These are phyloP conservation scores for Selenicereus undatus DNA, from an alignment of 148 eudicot genomes.

Conservation along the genomic window DNA sequence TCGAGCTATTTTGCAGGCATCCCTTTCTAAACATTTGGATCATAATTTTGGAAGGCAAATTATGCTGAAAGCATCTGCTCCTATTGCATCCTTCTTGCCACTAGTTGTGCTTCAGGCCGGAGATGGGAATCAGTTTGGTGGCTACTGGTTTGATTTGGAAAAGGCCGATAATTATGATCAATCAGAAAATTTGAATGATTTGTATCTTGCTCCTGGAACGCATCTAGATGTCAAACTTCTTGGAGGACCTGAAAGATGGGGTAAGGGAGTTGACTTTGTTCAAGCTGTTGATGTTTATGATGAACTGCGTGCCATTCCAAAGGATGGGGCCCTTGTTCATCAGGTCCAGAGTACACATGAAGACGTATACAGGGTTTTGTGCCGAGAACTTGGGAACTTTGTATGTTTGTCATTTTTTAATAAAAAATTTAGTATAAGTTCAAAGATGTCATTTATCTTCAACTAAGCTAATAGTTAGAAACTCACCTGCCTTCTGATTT, in stretches of 20 bases:
- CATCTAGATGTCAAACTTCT: conserved; percentile 56
- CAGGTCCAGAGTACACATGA: conserved; percentile 33
- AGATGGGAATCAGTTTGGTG: conserved; percentile 91
- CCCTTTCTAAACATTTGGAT: conserved; percentile 47
- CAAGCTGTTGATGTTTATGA: conserved; percentile 46
- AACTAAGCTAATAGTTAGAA: background rate
- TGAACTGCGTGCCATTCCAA: conserved; percentile 30
- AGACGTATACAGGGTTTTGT: conserved; percentile 49
- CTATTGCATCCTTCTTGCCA: conserved; percentile 62
- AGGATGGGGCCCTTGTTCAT: conserved; percentile 40
- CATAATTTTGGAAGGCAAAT: conserved; percentile 40
- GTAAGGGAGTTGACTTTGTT: conserved; percentile 57
- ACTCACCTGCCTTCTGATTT: conserved; percentile 12
- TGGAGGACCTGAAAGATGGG: conserved; percentile 88
- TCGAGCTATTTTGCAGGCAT: conserved; percentile 56
- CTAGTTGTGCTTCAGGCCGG: conserved; percentile 60
- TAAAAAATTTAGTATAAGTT: background rate
- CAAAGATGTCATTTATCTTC: background rate
- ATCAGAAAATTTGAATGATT: conserved; percentile 41
- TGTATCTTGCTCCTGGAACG: conserved; percentile 71
- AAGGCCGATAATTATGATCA: conserved; percentile 33
- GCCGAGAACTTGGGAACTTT: conserved; percentile 54
- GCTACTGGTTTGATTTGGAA: conserved; percentile 68
- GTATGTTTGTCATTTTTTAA: conserved; percentile 34
- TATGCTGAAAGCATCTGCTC: conserved; percentile 52